Evolutionary conservation across 306 rosid species (phyloP), one percentile per base, ranked within the genome.

Genomic region (Hippophae tibetana): DNA sequence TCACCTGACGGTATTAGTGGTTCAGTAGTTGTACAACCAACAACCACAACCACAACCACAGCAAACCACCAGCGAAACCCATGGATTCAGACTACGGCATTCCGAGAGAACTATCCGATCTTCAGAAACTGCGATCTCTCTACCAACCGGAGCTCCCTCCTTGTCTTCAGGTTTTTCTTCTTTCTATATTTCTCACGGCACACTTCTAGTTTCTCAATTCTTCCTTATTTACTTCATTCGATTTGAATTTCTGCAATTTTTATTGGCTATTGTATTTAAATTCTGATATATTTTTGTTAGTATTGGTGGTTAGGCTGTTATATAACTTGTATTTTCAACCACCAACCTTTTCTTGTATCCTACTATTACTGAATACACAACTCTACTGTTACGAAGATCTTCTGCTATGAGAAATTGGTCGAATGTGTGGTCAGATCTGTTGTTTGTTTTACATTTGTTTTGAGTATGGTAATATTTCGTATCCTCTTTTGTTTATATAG

Each of bases 61-160:
- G 1, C 38, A 31, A 31, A 31, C 38, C 38, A 31, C 38, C 3
- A 31, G 38, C 38, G 0, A 31, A 31, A 31, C 38, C 38, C 48
- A 83, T 83, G 90, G 94, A 90, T 74, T 90, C 97, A 53, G 95
- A 90, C 59, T 90, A 90, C 75, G 94, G 95, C 76, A 84, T 86
- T 66, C 90, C 94, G 49, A 80, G 97, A 57, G 86, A 90, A 48
- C 97, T 90, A 78, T 90, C 97, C 52, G 97, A 75, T 76, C 90
- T 90, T 49, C 95, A 90, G 69, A 74, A 80, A 48, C 54, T 73
- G 66, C 79, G 95, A 55, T 86, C 97, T 61, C 78, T 71, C 43
- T 86, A 89, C 80, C 82, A 84, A 27, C 97, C 95, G 0, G 76
- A 69, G 8, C 81, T 90, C 9, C 97, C 97, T 77, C 97, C 97